A percentile compares a stretch with the other conserved stretches of the same genome.
These are phyloP conservation scores for Tephrocybe sp. DNA, from an alignment of 768 basidiomycete genomes.

Conservation along the genomic window DNA sequence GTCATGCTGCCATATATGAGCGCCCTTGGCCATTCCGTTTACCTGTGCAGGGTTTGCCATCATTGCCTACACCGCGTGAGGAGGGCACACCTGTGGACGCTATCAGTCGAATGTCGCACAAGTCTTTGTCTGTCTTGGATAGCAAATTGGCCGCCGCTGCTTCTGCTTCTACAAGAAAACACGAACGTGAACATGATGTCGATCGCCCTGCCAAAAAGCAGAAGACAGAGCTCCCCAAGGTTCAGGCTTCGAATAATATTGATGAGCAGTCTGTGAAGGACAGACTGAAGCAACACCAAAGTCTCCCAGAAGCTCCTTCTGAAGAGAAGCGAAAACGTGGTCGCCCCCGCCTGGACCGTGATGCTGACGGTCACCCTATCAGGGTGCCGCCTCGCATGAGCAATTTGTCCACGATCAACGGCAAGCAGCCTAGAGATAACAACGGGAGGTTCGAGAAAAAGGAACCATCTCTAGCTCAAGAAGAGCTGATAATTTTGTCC, in stretches of 20 bases:
- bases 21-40: conserved; percentile 69
- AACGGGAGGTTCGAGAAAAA: conserved; percentile 73
- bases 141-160: conserved; percentile 49
- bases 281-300: conserved; percentile 13
- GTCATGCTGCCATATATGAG: conserved; percentile 76
- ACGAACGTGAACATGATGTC: conserved; percentile 27
- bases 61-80: conserved; percentile 49
- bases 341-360: conserved; percentile 34
- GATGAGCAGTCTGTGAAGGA: conserved; percentile 10
- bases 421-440: conserved; percentile 55
- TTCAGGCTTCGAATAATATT: conserved; percentile 24
- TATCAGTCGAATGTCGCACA: conserved; percentile 47
- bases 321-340: conserved; percentile 38
- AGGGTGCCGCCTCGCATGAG: conserved; percentile 19
- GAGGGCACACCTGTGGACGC: conserved; percentile 46
- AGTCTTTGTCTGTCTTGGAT: conserved; percentile 48
- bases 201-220: conserved; percentile 45
- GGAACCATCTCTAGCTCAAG: conserved; percentile 37
- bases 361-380: conserved; percentile 18
- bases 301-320: conserved; percentile 11
- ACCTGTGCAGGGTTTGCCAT: conserved; percentile 42
- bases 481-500: conserved; percentile 11
- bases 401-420: conserved; percentile 4
- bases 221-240: conserved; percentile 38
- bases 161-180: conserved; percentile 28